These are phyloP conservation scores for Trichoderma pleuroti DNA, from an alignment of 2,329 filamentous ascomycete genomes.

Conservation along the genomic window DNA sequence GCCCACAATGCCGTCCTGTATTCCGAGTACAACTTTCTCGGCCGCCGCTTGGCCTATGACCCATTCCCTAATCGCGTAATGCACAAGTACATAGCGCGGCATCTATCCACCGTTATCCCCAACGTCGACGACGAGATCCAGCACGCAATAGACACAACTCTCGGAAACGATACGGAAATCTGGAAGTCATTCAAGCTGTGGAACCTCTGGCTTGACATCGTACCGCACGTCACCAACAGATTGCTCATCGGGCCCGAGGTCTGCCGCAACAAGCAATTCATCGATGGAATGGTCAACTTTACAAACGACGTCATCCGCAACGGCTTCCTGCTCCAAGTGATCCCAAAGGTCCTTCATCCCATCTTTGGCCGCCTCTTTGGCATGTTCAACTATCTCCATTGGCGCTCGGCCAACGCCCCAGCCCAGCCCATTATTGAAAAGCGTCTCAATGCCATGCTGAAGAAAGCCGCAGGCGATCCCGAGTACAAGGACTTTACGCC, in stretches of 20 bases:
- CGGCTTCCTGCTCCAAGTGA: slow-evolving; percentile 42
- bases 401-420: slow-evolving; percentile 39
- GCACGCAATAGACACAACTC: slow-evolving; percentile 33
- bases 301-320: slow-evolving; percentile 47
- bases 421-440: slow-evolving; percentile 47
- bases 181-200: slow-evolving; percentile 44
- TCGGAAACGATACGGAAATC: slow-evolving; percentile 33
- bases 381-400: slow-evolving; percentile 46
- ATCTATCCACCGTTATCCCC: slow-evolving; percentile 38
- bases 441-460: slow-evolving; percentile 45
- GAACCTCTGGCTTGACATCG: slow-evolving; percentile 42
- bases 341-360: slow-evolving; percentile 47
- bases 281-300: slow-evolving; percentile 47
- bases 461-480: slow-evolving; percentile 39
- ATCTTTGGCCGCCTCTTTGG: slow-evolving; percentile 45
- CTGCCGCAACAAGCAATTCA: slow-evolving; percentile 43
- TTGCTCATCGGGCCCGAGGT: slow-evolving; percentile 39
- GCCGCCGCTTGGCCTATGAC: slow-evolving; percentile 32
- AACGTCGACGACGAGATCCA: slow-evolving; percentile 41
- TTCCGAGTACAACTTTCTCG: slow-evolving; percentile 43
- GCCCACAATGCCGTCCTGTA: slow-evolving; percentile 41
- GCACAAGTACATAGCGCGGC: slow-evolving; percentile 43
- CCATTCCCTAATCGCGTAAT: slow-evolving; percentile 41
- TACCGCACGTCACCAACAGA: slow-evolving; percentile 43
- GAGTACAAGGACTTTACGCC: slow-evolving; percentile 40